These are phyloP conservation scores for Capsicum baccatum DNA, from an alignment of 257 asterid genomes.

Conservation along the genomic window DNA sequence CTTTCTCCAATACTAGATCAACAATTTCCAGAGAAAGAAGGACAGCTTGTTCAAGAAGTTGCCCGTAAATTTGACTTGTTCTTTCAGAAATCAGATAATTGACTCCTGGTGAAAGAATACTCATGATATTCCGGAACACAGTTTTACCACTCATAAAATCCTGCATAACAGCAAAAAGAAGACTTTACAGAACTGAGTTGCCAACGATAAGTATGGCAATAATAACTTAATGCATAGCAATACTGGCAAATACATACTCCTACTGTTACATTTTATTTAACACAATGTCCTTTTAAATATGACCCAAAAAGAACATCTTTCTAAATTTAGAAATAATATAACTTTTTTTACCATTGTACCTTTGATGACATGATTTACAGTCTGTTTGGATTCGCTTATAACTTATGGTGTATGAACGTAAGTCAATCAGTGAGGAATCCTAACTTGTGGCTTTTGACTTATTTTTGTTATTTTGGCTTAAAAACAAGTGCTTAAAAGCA, in stretches of 20 bases:
- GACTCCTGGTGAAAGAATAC: slow-evolving; percentile 83
- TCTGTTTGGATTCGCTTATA: too few relatives aligned
- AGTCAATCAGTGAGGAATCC: too few relatives aligned
- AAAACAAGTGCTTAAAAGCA: too few relatives aligned
- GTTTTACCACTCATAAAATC: slow-evolving; percentile 96
- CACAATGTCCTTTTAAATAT: not conserved
- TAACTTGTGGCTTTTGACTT: too few relatives aligned
- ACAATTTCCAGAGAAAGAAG: slow-evolving; percentile 82
- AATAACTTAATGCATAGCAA: slow-evolving; percentile 6
- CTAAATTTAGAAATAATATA: not conserved
- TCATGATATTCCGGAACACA: slow-evolving; percentile 80
- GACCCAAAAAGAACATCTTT: slow-evolving; percentile 1
- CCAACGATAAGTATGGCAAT: slow-evolving; percentile 1
- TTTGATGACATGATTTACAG: not conserved
- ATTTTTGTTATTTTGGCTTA: too few relatives aligned
- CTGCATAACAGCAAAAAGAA: slow-evolving; percentile 53
- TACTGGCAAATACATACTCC: slow-evolving; percentile 17
- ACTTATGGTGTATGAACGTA: too few relatives aligned
- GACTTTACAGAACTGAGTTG: slow-evolving; percentile 22
- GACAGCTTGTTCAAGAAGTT: slow-evolving; percentile 78
- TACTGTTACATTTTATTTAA: not conserved
- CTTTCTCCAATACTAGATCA: slow-evolving; percentile 84
- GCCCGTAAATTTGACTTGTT: slow-evolving; percentile 79
- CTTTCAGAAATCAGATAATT: slow-evolving; percentile 65
- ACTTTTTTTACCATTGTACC: not conserved